Percentiles rank a stretch among this genome's conserved stretches.
These are phyloP conservation scores for Vigna reflexopilosa DNA, from an alignment of 306 rosid species.

Conservation along the genomic window DNA sequence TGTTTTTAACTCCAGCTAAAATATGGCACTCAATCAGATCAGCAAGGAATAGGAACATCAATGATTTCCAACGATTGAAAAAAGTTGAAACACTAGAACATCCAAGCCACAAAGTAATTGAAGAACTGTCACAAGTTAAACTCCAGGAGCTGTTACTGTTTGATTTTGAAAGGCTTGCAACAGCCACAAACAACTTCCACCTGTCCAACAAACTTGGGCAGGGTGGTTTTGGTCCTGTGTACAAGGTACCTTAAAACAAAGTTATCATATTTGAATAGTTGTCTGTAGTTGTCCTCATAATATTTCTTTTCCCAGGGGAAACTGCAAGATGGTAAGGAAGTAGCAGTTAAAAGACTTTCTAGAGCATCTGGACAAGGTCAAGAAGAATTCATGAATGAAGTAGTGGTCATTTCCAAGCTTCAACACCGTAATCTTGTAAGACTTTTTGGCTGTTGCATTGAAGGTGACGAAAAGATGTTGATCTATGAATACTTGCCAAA, in stretches of 20 bases:
- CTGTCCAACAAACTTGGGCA: conserved; percentile 44
- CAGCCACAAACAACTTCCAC: conserved; percentile 53
- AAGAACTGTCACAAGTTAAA: conserved; percentile 29
- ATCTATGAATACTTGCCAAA: conserved; percentile 47
- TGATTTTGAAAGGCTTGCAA: conserved; percentile 37
- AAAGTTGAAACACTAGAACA: background rate
- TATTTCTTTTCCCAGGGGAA: conserved; percentile 29
- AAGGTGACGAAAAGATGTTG: conserved; percentile 50
- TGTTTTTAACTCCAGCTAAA: conserved; percentile 5
- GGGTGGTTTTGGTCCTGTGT: conserved; percentile 47
- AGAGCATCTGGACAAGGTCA: conserved; percentile 48
- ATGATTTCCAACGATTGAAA: background rate
- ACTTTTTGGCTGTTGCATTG: conserved; percentile 44
- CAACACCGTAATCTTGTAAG: conserved; percentile 53
- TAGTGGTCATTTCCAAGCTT: conserved; percentile 44
- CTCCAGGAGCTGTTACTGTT: conserved; percentile 30
- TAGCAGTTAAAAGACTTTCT: conserved; percentile 51
- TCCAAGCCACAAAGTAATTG: background rate
- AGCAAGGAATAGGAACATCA: background rate
- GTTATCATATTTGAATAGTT: background rate
- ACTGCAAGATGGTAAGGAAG: conserved; percentile 39
- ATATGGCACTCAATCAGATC: background rate
- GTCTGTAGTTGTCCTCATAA: background rate
- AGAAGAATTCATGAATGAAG: conserved; percentile 50
- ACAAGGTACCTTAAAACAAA: conserved; percentile 36